phyloP scores from a whole-genome alignment of 495 filamentous ascomycete genomes.

The Pyronema domesticum region DNA sequence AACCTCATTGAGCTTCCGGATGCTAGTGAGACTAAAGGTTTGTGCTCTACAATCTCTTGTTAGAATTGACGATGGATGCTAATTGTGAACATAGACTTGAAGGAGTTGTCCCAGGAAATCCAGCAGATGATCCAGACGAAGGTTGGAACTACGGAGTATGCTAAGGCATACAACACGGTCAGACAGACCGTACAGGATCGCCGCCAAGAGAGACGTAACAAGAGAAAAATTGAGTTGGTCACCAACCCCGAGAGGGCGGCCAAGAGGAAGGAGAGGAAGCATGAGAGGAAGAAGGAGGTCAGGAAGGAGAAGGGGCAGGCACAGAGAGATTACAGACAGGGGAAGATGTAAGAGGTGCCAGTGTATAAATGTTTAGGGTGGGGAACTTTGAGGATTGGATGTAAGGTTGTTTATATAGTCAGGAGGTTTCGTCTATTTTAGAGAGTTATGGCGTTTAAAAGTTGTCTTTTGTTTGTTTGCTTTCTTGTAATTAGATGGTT shows the following conservation, averaged over 20 bases:
- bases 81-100: slow-evolving; percentile 47
- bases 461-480: no score
- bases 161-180: slow-evolving; percentile 47
- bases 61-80: slow-evolving; percentile 42
- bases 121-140: slow-evolving; percentile 62
- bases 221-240: slow-evolving; percentile 66
- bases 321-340: slow-evolving; percentile 51
- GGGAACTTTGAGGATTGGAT: not conserved
- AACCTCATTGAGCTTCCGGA: slow-evolving; percentile 58
- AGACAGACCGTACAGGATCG: slow-evolving; percentile 45
- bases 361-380: slow-evolving; percentile 1
- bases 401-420: not conserved
- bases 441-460: no score
- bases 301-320: slow-evolving; percentile 57
- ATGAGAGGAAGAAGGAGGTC: slow-evolving; percentile 66
- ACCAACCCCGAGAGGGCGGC: slow-evolving; percentile 60
- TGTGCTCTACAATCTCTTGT: slow-evolving; percentile 23
- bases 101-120: slow-evolving; percentile 49
- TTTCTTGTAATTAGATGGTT: no score
- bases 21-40: slow-evolving; percentile 21
- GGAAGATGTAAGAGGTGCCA: slow-evolving; percentile 17
- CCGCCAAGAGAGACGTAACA: slow-evolving; percentile 38
- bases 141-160: slow-evolving; percentile 63
- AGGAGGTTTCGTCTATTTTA: no score
- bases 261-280: slow-evolving; percentile 64